phyloP scores from a whole-genome alignment of 192 early-diverging fungal genomes.

The Chytriomyces sp. region DNA sequence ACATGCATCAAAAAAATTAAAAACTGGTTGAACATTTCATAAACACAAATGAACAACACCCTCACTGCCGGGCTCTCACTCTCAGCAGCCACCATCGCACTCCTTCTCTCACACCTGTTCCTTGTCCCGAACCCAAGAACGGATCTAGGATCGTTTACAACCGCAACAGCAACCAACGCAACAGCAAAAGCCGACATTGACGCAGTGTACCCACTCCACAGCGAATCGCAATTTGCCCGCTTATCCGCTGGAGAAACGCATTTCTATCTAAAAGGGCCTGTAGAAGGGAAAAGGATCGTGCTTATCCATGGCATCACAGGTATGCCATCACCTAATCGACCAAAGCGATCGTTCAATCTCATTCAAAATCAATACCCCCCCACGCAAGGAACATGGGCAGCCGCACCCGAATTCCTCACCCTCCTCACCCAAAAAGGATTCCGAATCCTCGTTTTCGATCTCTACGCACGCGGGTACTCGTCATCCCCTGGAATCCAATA shows the following conservation, averaged over 20 bases:
- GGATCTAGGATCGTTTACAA: background rate
- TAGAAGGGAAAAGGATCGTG: background rate
- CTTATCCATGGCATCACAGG: constrained; percentile 12
- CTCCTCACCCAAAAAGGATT: too few relatives aligned
- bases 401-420: too few relatives aligned
- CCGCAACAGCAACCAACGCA: constrained; percentile 4
- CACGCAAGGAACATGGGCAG: too few relatives aligned
- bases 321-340: too few relatives aligned
- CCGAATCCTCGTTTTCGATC: constrained; percentile 51
- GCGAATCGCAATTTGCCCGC: background rate
- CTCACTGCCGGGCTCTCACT: too few relatives aligned
- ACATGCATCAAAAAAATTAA: too few relatives aligned
- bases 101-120: too few relatives aligned
- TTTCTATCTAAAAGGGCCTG: constrained; percentile 5
- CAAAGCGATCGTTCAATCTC: too few relatives aligned
- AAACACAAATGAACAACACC: too few relatives aligned
- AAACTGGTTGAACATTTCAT: too few relatives aligned
- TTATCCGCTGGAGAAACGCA: constrained; percentile 4
- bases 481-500: constrained; percentile 47
- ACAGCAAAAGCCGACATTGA: background rate
- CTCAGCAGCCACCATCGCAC: too few relatives aligned
- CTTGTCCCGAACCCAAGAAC: background rate
- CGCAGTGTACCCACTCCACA: background rate
- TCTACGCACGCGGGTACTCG: constrained; percentile 55
- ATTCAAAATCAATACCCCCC: too few relatives aligned